Evolutionary conservation across 108 stramenopile species (phyloP).

Genomic region (Fragilariopsis cylindrus): DNA sequence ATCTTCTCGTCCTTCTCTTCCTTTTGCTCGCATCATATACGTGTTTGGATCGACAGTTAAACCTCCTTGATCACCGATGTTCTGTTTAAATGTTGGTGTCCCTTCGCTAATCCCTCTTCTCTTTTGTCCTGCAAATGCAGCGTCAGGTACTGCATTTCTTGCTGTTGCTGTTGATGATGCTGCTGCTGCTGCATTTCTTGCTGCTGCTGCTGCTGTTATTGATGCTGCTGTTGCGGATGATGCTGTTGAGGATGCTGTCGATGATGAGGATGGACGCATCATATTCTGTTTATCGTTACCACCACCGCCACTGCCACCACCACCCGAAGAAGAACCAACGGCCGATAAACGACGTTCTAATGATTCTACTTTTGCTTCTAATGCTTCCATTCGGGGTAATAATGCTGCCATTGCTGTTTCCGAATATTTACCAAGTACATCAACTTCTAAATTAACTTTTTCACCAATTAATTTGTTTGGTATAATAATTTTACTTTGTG

Average conservation of each 20-base stretch:
- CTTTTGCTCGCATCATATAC: conserved; percentile 8
- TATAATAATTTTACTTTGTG: conserved; percentile 93
- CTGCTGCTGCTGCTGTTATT: neutral
- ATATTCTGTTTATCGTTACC: too few species aligned
- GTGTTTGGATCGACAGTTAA: neutral
- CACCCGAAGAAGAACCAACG: too few species aligned
- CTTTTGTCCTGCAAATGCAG: neutral
- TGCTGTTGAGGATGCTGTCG: too few species aligned
- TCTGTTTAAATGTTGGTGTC: neutral
- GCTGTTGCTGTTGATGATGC: neutral
- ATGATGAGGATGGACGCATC: too few species aligned
- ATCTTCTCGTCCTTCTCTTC: neutral
- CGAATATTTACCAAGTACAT: conserved; percentile 96
- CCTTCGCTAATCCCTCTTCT: conserved; percentile 2
- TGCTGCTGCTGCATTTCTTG: neutral
- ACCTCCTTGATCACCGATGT: conserved; percentile 5
- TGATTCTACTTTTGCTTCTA: conserved; percentile 71
- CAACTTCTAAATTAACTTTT: conserved; percentile 93
- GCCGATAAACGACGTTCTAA: conserved; percentile 51
- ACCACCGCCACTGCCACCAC: too few species aligned
- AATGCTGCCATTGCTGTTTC: conserved; percentile 74
- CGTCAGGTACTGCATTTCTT: too few species aligned
- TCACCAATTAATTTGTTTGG: conserved; percentile 75
- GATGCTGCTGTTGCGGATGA: neutral
- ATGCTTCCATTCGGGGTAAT: conserved; percentile 77